A percentile compares a stretch with the other conserved stretches of the same genome.
Conservation (phyloP, 495 filamentous ascomycete species). For the Trichoderma virens region DNA sequence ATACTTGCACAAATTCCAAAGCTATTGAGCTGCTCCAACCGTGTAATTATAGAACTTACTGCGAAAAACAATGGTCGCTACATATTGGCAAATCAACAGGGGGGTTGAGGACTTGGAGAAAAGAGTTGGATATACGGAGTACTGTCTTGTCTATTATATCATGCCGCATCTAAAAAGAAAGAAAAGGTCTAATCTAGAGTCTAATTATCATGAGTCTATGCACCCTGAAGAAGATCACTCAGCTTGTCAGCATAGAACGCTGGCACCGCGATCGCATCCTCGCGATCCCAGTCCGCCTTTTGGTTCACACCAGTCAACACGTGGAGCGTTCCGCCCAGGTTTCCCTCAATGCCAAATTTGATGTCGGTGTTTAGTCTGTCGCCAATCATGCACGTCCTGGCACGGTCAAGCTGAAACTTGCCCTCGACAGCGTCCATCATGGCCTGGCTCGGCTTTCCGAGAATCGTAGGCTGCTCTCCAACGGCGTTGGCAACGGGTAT, state of each 20-base stretch:
- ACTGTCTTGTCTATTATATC: background rate
- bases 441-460: slow-evolving; percentile 93
- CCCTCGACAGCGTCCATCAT: slow-evolving; percentile 99
- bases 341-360: slow-evolving; percentile 85
- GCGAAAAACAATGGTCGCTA: too few species aligned
- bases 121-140: too few species aligned
- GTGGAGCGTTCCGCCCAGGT: slow-evolving; percentile 81
- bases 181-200: background rate
- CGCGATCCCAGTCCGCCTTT: slow-evolving; percentile 68
- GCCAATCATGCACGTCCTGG: slow-evolving; percentile 88
- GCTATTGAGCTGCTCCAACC: background rate
- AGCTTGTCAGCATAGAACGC: slow-evolving; percentile 74
- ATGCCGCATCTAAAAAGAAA: background rate
- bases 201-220: background rate
- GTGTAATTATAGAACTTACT: background rate
- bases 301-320: slow-evolving; percentile 86
- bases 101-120: too few species aligned
- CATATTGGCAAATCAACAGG: too few species aligned
- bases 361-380: slow-evolving; percentile 95
- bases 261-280: slow-evolving; percentile 55
- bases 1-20: background rate
- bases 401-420: slow-evolving; percentile 81
- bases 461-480: slow-evolving; percentile 58
- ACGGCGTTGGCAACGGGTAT: slow-evolving; percentile 72
- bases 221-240: slow-evolving; percentile 53